Evolutionary conservation across 2,329 filamentous ascomycete species (phyloP), one percentile per base, ranked within the genome.

Genomic region (Leptosphaerulina australis): DNA sequence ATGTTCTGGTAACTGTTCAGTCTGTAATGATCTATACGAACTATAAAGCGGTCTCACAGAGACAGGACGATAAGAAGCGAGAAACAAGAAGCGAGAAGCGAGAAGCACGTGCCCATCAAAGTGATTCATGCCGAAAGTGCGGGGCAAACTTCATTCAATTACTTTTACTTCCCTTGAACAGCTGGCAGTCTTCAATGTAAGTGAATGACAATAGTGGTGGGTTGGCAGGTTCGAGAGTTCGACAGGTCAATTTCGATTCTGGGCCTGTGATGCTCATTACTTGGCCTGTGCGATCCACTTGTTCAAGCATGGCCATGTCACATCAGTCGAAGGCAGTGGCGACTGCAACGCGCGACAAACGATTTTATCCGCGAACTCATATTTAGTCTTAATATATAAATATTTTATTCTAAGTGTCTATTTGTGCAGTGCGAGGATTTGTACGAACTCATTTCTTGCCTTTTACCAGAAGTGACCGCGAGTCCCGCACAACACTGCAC

Each of bases 401-500:
- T 3, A 0, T 47, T 20, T 21, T 29, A 55, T 56, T 63, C 15
- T 12, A 0, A 0, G 14, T 10, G 5, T 10, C 3, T 24, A 8
- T 22, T 66, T 62, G 69, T 81, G 83, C 83, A 85, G 83, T 85
- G 83, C 82, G 83, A 86, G 82, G 82, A 81, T 75, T 82, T 85
- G 86, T 78, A 81, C 69, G 83, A 86, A 87, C 83, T 83, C 83
- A 85, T 83, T 83, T 85, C 84, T 87, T 87, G 84, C 83, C 83
- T 86, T 88, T 88, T 88, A 88, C 85, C 85, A 88, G 85, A 87
- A 85, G 84, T 86, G 84, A 83, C 85, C 84, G 83, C 86, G 84
- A 83, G 73, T 76, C 77, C 78, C 78, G 78, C 79, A 82, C 74
- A 74, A 81, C 66, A 81, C 80, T 81, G 81, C 79, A 78, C 76